These are phyloP conservation scores for Globisporangium carolinianum DNA, from an alignment of 352 stramenopile genomes.

Conservation along the genomic window DNA sequence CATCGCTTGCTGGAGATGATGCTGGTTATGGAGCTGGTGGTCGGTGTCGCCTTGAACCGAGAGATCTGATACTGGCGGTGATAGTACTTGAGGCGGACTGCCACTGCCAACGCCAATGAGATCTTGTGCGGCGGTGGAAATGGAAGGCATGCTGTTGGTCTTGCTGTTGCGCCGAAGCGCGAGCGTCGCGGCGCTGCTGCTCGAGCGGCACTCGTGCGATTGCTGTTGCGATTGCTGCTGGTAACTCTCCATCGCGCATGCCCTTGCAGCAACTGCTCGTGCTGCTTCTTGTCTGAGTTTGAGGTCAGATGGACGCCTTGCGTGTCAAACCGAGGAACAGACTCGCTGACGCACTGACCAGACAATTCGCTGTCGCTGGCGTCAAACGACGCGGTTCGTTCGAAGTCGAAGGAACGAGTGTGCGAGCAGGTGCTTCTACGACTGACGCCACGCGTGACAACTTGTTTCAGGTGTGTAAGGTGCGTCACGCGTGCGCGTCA, in stretches of 20 bases:
- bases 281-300: too few species aligned
- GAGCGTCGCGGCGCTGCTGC: neutral
- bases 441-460: too few species aligned
- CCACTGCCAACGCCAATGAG: neutral
- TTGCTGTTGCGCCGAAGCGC: slow-evolving; percentile 5
- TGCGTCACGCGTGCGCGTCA: too few species aligned
- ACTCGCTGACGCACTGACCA: too few species aligned
- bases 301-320: too few species aligned
- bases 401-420: too few species aligned
- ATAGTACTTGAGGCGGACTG: neutral
- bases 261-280: too few species aligned
- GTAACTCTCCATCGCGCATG: slow-evolving; percentile 4
- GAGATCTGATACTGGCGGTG: neutral
- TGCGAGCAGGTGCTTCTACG: too few species aligned
- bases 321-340: too few species aligned
- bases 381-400: too few species aligned
- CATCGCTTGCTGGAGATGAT: neutral
- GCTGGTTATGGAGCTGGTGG: neutral
- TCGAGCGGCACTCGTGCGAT: slow-evolving; percentile 1
- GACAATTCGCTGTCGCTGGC: too few species aligned
- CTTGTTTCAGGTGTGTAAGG: too few species aligned
- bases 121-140: neutral
- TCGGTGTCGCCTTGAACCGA: neutral
- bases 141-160: neutral
- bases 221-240: neutral